Conservation (phyloP, 2,329 filamentous ascomycete genomes). For the Cladosporium austrohemisphaericum region DNA sequence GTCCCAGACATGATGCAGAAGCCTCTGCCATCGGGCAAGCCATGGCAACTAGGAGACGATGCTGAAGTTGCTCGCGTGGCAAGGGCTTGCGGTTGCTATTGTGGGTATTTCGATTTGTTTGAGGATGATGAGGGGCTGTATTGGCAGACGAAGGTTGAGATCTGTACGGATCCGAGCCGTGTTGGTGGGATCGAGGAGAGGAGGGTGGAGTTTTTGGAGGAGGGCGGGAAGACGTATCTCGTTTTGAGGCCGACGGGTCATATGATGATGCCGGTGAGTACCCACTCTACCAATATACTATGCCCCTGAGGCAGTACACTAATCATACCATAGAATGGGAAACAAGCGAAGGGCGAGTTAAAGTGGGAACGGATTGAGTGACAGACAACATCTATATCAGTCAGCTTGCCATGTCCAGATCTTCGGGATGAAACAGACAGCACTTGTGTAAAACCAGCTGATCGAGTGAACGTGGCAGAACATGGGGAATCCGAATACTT, state of each 20-base stretch:
- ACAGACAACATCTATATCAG: no score
- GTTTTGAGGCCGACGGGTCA: constrained; percentile 23
- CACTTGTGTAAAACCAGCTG: no score
- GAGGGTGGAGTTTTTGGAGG: constrained; percentile 19
- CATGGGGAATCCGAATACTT: no score
- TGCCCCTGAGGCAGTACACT: not conserved
- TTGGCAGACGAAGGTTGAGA: constrained; percentile 26
- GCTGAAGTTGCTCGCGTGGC: constrained; percentile 25
- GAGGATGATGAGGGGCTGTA: constrained; percentile 22
- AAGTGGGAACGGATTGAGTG: constrained; percentile 29
- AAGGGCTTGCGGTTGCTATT: constrained; percentile 23
- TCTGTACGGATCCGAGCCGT: constrained; percentile 21
- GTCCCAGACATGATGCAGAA: constrained; percentile 5
- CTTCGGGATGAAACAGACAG: no score
- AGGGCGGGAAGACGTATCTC: constrained; percentile 24
- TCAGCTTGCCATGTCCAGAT: no score
- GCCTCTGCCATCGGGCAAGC: constrained; percentile 18
- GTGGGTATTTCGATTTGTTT: constrained; percentile 25
- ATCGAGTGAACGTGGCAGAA: no score
- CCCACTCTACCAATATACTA: not conserved
- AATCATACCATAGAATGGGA: constrained; percentile 22
- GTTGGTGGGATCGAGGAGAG: constrained; percentile 25
- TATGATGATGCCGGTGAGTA: constrained; percentile 20
- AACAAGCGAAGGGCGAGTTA: constrained; percentile 20
- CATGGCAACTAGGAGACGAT: constrained; percentile 7